phyloP scores from a whole-genome alignment of 78 protist species.

The Speleostelium caveatum region DNA sequence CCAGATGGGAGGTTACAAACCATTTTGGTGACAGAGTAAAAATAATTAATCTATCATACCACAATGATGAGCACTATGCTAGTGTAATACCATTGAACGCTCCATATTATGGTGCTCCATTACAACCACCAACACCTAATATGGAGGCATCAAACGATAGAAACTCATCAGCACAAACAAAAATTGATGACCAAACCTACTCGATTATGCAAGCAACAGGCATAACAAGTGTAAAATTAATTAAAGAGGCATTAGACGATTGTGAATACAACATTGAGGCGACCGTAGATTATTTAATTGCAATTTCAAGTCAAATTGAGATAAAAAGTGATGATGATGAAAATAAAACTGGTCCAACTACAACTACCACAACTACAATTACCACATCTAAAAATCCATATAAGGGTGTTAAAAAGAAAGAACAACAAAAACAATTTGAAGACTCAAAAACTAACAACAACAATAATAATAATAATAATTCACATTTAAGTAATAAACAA shows the following conservation, averaged over 20 bases:
- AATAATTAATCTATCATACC: conserved; percentile 73
- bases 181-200: conserved; percentile 28
- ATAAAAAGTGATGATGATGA: not conserved
- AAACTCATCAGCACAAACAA: not conserved
- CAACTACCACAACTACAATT: conserved; percentile 44
- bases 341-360: not conserved
- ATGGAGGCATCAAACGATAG: not conserved
- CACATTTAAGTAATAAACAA: conserved; percentile 29
- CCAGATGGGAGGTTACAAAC: conserved; percentile 74
- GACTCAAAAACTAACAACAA: conserved; percentile 9
- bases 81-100: conserved; percentile 28
- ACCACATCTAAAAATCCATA: conserved; percentile 51
- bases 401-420: conserved; percentile 1
- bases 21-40: conserved; percentile 40
- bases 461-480: not conserved
- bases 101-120: not conserved
- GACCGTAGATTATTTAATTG: conserved; percentile 53
- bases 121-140: conserved; percentile 2
- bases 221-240: conserved; percentile 50
- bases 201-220: conserved; percentile 68
- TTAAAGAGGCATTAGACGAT: conserved; percentile 69
- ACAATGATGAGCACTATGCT: conserved; percentile 81
- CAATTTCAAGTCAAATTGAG: conserved; percentile 2
- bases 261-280: conserved; percentile 53
- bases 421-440: not conserved